phyloP scores from a whole-genome alignment of 2,329 filamentous ascomycete species.

The Colletotrichum salicis region DNA sequence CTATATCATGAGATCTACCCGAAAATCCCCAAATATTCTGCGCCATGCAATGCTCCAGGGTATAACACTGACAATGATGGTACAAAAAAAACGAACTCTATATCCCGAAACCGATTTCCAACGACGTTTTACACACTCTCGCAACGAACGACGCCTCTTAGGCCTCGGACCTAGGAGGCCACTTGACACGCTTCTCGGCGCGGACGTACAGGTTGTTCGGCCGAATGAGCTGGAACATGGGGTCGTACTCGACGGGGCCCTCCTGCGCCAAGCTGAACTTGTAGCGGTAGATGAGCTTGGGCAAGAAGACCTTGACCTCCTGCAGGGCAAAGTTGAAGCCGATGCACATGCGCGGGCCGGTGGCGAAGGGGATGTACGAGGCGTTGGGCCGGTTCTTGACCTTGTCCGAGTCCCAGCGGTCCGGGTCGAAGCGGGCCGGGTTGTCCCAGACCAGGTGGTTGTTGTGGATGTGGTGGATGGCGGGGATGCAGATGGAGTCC shows the following conservation, averaged over 20 bases:
- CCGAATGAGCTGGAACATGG: constrained; percentile 67
- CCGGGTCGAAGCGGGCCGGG: constrained; percentile 66
- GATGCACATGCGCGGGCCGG: constrained; percentile 68
- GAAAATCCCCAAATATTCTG: background rate
- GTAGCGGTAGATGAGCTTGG: constrained; percentile 69
- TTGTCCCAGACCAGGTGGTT: constrained; percentile 68
- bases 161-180: constrained; percentile 49
- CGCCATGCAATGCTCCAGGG: constrained; percentile 35
- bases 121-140: background rate
- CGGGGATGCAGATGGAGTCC: constrained; percentile 63
- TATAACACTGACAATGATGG: constrained; percentile 34
- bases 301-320: constrained; percentile 69
- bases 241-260: constrained; percentile 66
- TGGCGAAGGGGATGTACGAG: constrained; percentile 68
- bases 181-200: constrained; percentile 59
- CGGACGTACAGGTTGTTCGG: constrained; percentile 65
- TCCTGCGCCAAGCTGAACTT: constrained; percentile 63
- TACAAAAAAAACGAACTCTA: constrained; percentile 27
- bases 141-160: background rate
- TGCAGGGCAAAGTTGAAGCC: constrained; percentile 73
- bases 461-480: constrained; percentile 62
- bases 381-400: constrained; percentile 63
- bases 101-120: background rate
- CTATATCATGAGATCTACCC: constrained; percentile 28
- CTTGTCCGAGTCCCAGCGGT: constrained; percentile 66